Base-by-base conservation (phyloP, 2,329 filamentous ascomycete species). In the Apiospora aurea region DNA sequence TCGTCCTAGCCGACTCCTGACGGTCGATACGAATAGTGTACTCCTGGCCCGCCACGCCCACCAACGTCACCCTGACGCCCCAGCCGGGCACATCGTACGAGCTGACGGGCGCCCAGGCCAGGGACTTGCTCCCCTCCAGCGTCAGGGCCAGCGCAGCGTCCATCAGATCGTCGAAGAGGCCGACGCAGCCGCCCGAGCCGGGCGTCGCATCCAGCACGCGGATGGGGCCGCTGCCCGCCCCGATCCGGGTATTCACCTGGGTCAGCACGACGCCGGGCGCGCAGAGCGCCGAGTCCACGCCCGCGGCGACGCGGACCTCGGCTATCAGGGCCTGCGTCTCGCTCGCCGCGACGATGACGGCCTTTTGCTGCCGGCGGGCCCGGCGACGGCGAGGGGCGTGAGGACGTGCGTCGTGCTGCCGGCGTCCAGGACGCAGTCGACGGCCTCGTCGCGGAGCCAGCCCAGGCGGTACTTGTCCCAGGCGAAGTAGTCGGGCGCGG, bases 381-480 rank as follows among this genome's bases (percentile, higher is more conserved):
- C 34, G 0, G 46, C 11, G 66, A 26, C 14, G 3, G 78, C 78
- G 2, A 80, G 64, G 21, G 64, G 64, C 38, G 21, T 6, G 4
- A 67, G 38, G 5, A 41, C 64, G 38, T 67, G 64, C 29, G 21
- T 16, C 3, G 51, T 29, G 51, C 18, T 21, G n/a, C 66, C 66
- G 13, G 10, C 18, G 13, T 43, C 66, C 13, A 34, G 14, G 13
- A 67, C n/a, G 66, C 66, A 67, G 66, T 43, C 41, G 41, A 67
- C 38, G 10, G 34, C 21, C 10, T 14, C n/a, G 66, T 67, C 66
- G n/a, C 7, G 1, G 10, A 67, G 5, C 66, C 66, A 67, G 66
- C 66, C 66, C 41, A 67, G 41, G 21, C 34, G 34, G 21, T 26
- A 67, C 66, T 67, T 67, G n/a, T 44, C 38, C 41, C 41, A 67